Conservation (phyloP, 495 filamentous ascomycete genomes). For the Venustampulla echinocandica region DNA sequence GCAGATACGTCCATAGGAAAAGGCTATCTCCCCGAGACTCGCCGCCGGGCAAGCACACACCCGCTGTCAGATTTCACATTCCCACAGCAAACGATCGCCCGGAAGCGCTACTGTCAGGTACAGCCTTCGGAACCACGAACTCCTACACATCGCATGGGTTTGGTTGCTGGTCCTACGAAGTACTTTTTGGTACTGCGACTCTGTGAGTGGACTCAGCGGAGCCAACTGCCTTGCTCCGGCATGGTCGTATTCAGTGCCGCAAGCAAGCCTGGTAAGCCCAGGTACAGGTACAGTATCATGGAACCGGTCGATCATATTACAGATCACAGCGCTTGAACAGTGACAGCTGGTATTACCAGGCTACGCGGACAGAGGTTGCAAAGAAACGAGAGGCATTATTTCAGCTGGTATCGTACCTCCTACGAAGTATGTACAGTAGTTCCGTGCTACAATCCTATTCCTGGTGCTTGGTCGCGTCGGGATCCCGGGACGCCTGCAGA, state of each 20-base stretch:
- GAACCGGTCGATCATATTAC: background rate
- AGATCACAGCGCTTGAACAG: background rate
- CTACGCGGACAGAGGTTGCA: too few species aligned
- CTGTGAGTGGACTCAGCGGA: too few species aligned
- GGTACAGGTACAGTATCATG: background rate
- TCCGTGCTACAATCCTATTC: too few species aligned
- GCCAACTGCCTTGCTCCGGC: background rate
- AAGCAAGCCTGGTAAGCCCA: background rate
- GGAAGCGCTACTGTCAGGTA: constrained; percentile 5
- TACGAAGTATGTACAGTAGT: too few species aligned
- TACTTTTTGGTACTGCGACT: too few species aligned
- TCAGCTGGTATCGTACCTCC: too few species aligned
- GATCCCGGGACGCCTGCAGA: too few species aligned
- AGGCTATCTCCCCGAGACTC: background rate
- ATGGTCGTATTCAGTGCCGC: constrained; percentile 2
- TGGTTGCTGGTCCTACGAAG: too few species aligned
- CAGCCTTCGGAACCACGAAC: background rate
- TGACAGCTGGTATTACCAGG: too few species aligned
- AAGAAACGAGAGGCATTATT: too few species aligned
- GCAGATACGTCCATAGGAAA: background rate
- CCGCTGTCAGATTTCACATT: constrained; percentile 9
- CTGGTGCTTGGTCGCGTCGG: too few species aligned
- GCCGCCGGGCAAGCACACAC: background rate
- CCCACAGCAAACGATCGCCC: background rate
- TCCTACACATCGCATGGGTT: background rate